Evolutionary conservation across 2,329 filamentous ascomycete species (phyloP).

Genomic region (Aspergillus fischeri): DNA sequence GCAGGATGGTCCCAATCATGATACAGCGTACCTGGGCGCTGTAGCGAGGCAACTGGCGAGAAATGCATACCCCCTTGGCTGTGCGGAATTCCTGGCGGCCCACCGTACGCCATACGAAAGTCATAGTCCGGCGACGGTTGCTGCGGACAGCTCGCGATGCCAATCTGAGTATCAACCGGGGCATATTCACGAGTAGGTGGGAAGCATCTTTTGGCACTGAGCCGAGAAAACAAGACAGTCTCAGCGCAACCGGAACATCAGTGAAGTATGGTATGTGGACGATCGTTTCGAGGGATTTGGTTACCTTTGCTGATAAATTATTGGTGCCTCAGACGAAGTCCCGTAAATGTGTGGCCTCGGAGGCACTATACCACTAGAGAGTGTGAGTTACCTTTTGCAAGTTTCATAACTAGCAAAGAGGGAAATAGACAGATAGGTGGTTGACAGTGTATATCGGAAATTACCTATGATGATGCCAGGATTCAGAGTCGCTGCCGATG

Average conservation of each 20-base stretch:
- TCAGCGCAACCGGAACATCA: slow-evolving; percentile 14
- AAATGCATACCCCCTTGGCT: slow-evolving; percentile 26
- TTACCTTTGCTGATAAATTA: slow-evolving; percentile 39
- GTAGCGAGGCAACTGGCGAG: slow-evolving; percentile 28
- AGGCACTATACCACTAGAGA: slow-evolving; percentile 22
- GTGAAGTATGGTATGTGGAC: slow-evolving; percentile 1
- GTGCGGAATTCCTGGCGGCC: slow-evolving; percentile 25
- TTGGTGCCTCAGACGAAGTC: slow-evolving; percentile 22
- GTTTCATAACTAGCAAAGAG: neutral
- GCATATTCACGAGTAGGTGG: slow-evolving; percentile 25
- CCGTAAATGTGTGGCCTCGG: slow-evolving; percentile 28
- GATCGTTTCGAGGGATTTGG: slow-evolving; percentile 5
- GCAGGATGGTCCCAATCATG: slow-evolving; percentile 32
- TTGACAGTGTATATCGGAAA: slow-evolving; percentile 18
- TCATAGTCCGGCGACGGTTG: slow-evolving; percentile 28
- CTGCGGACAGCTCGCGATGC: slow-evolving; percentile 16
- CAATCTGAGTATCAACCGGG: slow-evolving; percentile 25
- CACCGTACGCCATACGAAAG: slow-evolving; percentile 27
- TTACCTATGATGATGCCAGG: slow-evolving; percentile 34
- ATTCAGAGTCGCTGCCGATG: slow-evolving; percentile 27
- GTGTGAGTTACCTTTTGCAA: slow-evolving; percentile 21
- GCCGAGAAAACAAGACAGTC: slow-evolving; percentile 13
- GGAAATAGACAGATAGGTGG: neutral
- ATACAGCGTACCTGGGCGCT: slow-evolving; percentile 27
- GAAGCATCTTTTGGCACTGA: slow-evolving; percentile 30